A percentile compares a stretch with the other conserved stretches of the same genome.
phyloP scores from a whole-genome alignment of 2,329 filamentous ascomycete species.

The Orbilia javanica region DNA sequence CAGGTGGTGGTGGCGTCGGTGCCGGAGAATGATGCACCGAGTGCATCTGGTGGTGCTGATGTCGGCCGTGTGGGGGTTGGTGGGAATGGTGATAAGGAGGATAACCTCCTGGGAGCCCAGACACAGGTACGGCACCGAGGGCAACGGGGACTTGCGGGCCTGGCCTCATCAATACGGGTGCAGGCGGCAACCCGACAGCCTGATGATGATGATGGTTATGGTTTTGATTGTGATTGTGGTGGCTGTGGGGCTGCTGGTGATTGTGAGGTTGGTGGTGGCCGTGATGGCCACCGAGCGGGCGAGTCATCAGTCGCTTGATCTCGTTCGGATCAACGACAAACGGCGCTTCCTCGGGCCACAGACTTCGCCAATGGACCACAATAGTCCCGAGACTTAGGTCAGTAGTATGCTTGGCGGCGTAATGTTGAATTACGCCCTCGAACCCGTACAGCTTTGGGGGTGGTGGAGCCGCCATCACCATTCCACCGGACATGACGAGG shows the following conservation, averaged over 20 bases:
- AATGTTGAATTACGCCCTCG: constrained; percentile 84
- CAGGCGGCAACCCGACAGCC: constrained; percentile 62
- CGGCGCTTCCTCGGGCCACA: constrained; percentile 82
- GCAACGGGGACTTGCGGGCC: constrained; percentile 71
- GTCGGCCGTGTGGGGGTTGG: constrained; percentile 63
- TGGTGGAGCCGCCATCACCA: constrained; percentile 67
- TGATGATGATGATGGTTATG: constrained; percentile 54
- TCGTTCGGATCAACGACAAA: constrained; percentile 67
- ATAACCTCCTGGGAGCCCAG: constrained; percentile 70
- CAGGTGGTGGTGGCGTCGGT: constrained; percentile 51
- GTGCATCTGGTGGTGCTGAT: constrained; percentile 62
- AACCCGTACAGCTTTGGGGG: constrained; percentile 80
- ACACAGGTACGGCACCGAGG: constrained; percentile 66
- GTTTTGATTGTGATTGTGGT: constrained; percentile 58
- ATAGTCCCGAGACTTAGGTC: constrained; percentile 77
- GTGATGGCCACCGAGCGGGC: constrained; percentile 25
- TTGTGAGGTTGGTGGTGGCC: constrained; percentile 31
- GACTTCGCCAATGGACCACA: constrained; percentile 82
- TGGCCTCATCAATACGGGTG: constrained; percentile 67
- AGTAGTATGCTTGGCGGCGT: constrained; percentile 82
- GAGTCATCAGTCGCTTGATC: constrained; percentile 71
- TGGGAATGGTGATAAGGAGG: constrained; percentile 68
- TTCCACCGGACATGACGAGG: constrained; percentile 17
- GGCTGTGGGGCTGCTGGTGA: too few relatives aligned
- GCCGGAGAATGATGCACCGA: constrained; percentile 60